These are phyloP conservation scores for Physocladia obscura DNA, from an alignment of 192 early-diverging fungal genomes.

Conservation along the genomic window DNA sequence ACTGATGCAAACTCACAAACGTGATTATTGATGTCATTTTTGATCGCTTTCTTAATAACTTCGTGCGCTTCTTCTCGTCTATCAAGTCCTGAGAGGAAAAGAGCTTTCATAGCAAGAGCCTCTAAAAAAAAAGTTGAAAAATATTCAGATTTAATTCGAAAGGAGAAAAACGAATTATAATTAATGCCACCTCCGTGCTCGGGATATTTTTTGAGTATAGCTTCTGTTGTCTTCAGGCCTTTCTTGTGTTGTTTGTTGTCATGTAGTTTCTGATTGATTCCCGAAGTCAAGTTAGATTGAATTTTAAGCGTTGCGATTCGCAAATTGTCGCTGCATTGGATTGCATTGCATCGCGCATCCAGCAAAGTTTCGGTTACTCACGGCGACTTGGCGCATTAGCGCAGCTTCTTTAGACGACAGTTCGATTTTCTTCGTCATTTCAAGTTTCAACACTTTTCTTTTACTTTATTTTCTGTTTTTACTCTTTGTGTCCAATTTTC, in stretches of 20 bases:
- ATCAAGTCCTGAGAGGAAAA: constrained; percentile 87
- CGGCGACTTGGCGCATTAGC: constrained; percentile 71
- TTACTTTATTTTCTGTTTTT: background rate
- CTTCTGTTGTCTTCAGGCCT: constrained; percentile 85
- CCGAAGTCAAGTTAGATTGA: background rate
- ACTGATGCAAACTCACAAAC: constrained; percentile 66
- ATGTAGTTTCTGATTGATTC: constrained; percentile 78
- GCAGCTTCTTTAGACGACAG: constrained; percentile 73
- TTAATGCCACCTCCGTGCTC: constrained; percentile 76
- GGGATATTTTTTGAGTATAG: constrained; percentile 90
- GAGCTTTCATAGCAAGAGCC: constrained; percentile 90
- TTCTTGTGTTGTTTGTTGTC: constrained; percentile 95
- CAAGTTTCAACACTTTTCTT: background rate
- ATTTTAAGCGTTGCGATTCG: background rate
- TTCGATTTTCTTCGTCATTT: background rate
- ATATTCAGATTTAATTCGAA: too few relatives aligned
- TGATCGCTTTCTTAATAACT: constrained; percentile 79
- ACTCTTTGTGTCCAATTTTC: background rate
- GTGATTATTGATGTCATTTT: constrained; percentile 76
- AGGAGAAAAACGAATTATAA: background rate
- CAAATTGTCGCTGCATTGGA: background rate
- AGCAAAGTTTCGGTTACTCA: constrained; percentile 32
- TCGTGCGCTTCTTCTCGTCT: constrained; percentile 90
- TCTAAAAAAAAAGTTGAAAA: too few relatives aligned
- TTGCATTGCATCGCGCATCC: background rate